Percentiles rank a stretch among this genome's conserved stretches.
Evolutionary conservation across 2,329 filamentous ascomycete species (phyloP).

Genomic region (Thermochaetoides dissita): DNA sequence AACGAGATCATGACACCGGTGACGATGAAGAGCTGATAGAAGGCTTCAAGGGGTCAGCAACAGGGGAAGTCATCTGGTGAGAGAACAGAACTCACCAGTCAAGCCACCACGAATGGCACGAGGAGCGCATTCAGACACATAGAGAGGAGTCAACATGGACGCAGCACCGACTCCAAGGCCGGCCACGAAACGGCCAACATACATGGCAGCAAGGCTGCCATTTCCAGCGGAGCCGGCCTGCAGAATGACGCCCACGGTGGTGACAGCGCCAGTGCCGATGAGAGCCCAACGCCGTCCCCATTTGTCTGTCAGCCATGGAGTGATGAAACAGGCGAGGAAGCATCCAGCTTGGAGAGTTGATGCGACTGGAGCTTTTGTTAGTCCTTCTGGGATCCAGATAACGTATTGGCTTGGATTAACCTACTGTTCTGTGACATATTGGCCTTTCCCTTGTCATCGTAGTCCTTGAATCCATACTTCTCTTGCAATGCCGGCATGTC

Average conservation of each 20-base stretch:
- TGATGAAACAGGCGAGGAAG: constrained; percentile 27
- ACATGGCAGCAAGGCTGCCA: constrained; percentile 45
- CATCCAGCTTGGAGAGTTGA: constrained; percentile 36
- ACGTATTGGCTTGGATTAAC: neutral
- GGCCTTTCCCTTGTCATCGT: constrained; percentile 1
- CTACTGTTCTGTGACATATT: constrained; percentile 8
- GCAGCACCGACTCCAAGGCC: constrained; percentile 30
- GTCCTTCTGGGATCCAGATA: too few relatives aligned
- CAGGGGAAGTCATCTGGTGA: too few relatives aligned
- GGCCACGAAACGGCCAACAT: constrained; percentile 44
- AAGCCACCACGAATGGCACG: constrained; percentile 30
- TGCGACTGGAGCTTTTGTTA: constrained; percentile 42
- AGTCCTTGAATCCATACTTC: constrained; percentile 21
- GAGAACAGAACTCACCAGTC: constrained; percentile 17
- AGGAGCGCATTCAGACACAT: constrained; percentile 31
- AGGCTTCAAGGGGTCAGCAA: neutral
- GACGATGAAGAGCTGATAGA: constrained; percentile 34
- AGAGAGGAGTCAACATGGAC: constrained; percentile 29
- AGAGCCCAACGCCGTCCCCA: constrained; percentile 41
- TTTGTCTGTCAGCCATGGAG: constrained; percentile 35
- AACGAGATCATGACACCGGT: constrained; percentile 29
- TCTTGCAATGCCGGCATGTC: constrained; percentile 15
- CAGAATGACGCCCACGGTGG: constrained; percentile 44
- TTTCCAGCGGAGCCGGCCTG: constrained; percentile 42
- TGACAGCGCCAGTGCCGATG: constrained; percentile 38